phyloP scores from a whole-genome alignment of 441 rosid species.

The Erysimum cheiri region DNA sequence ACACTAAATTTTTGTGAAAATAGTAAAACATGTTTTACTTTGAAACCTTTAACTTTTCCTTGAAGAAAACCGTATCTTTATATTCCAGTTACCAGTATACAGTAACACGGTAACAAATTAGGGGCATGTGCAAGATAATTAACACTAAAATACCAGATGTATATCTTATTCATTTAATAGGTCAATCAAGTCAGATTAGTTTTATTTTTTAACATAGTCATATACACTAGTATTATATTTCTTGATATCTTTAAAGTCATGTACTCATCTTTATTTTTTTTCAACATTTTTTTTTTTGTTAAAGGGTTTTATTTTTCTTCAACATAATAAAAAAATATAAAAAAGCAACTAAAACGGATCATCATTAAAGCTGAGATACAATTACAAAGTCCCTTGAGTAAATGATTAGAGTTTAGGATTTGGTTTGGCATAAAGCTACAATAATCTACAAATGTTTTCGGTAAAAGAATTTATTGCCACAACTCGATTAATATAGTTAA shows the following conservation, averaged over 20 bases:
- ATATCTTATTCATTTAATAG: background rate
- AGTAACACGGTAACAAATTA: too few species aligned
- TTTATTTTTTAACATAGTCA: background rate
- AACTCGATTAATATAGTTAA: conserved; percentile 14
- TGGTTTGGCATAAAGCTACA: conserved; percentile 34
- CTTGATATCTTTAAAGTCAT: conserved; percentile 5
- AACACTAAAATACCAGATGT: background rate
- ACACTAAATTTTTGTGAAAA: too few species aligned
- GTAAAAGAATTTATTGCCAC: background rate
- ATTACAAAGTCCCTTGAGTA: conserved; percentile 31
- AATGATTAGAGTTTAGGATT: conserved; percentile 37
- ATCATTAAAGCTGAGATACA: conserved; percentile 29
- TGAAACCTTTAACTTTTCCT: too few species aligned
- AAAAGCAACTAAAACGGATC: conserved; percentile 8
- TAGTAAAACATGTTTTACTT: too few species aligned
- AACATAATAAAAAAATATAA: background rate
- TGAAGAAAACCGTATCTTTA: too few species aligned
- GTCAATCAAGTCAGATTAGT: background rate
- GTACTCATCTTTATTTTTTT: background rate
- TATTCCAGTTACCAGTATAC: too few species aligned
- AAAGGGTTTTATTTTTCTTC: too few species aligned
- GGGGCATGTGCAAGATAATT: background rate
- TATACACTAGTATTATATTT: background rate
- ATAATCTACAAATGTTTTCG: background rate
- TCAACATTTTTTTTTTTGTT: background rate